Evolutionary conservation across 2,329 filamentous ascomycete species (phyloP).

Genomic region (Aspergillus texensis): DNA sequence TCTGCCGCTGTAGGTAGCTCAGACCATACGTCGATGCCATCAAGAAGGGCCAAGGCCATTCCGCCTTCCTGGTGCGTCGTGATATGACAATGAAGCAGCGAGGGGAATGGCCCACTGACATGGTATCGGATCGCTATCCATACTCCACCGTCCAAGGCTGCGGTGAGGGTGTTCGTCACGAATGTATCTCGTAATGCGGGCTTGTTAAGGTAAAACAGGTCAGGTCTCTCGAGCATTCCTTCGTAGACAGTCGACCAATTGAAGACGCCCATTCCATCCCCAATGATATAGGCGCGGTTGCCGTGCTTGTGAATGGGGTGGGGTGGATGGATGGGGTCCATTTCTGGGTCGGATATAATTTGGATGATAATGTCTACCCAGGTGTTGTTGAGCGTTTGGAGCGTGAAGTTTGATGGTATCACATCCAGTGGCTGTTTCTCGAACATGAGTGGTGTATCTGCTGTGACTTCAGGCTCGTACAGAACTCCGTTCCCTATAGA

Average conservation of each 20-base stretch:
- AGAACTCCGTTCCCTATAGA: not conserved
- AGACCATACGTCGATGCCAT: not conserved
- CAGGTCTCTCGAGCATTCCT: not conserved
- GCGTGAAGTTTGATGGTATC: not conserved
- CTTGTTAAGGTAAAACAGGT: slow-evolving; percentile 1
- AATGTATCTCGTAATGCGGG: not conserved
- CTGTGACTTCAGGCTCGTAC: not conserved
- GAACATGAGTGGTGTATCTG: not conserved
- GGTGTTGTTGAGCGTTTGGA: not conserved
- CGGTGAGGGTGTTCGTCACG: not conserved
- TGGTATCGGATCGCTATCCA: not conserved
- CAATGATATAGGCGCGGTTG: not conserved
- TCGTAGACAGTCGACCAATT: slow-evolving; percentile 3
- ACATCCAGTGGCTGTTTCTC: not conserved
- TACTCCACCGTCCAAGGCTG: not conserved
- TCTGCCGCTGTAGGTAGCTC: not conserved
- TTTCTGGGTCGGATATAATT: not conserved
- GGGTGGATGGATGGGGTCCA: slow-evolving; percentile 2
- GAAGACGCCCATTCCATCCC: not conserved
- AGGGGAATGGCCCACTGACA: not conserved
- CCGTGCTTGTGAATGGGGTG: slow-evolving; percentile 5
- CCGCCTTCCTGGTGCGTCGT: slow-evolving; percentile 2
- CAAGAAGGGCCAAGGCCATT: slow-evolving; percentile 1
- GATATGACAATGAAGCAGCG: slow-evolving; percentile 3
- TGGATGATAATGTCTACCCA: slow-evolving; percentile 3